Percentiles rank a stretch among this genome's conserved stretches.
Conservation (phyloP, 768 basidiomycete species). For the Mycena kentingensis region DNA sequence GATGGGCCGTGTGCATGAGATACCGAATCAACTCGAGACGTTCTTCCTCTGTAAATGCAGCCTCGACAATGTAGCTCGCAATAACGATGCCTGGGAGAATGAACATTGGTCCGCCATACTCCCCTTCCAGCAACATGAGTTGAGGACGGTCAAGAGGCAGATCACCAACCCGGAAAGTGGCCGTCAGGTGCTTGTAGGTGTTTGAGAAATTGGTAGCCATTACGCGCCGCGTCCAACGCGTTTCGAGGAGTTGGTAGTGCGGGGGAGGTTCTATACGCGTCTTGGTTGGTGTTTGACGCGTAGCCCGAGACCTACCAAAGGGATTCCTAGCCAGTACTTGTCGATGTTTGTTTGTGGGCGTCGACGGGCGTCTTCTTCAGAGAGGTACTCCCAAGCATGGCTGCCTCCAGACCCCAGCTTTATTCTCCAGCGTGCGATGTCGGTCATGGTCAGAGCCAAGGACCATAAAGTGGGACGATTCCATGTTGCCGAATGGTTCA, state of each 20-base stretch:
- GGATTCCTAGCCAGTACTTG: conserved; percentile 86
- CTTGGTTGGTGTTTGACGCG: background rate
- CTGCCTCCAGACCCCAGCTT: conserved; percentile 72
- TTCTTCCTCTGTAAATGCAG: conserved; percentile 76
- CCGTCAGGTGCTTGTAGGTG: conserved; percentile 86
- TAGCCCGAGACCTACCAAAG: conserved; percentile 51
- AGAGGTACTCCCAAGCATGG: conserved; percentile 83
- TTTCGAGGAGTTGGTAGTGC: conserved; percentile 62
- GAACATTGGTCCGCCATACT: conserved; percentile 93
- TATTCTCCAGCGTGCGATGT: conserved; percentile 79
- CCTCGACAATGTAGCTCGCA: conserved; percentile 86
- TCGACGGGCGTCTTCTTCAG: conserved; percentile 56
- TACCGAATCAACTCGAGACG: conserved; percentile 89
- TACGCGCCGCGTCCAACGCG: conserved; percentile 76
- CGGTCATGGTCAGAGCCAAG: conserved; percentile 41
- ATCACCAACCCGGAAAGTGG: conserved; percentile 76
- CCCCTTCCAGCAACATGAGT: conserved; percentile 29
- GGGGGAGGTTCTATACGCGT: conserved; percentile 12
- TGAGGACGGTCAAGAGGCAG: background rate
- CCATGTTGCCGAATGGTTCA: background rate
- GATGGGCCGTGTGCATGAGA: conserved; percentile 75
- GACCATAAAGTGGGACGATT: background rate
- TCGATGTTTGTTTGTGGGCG: conserved; percentile 83
- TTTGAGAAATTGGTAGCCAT: conserved; percentile 88
- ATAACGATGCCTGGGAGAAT: conserved; percentile 88